Evolutionary conservation across 148 eudicot species (phyloP).

Genomic region (Heliosperma pusillum): DNA sequence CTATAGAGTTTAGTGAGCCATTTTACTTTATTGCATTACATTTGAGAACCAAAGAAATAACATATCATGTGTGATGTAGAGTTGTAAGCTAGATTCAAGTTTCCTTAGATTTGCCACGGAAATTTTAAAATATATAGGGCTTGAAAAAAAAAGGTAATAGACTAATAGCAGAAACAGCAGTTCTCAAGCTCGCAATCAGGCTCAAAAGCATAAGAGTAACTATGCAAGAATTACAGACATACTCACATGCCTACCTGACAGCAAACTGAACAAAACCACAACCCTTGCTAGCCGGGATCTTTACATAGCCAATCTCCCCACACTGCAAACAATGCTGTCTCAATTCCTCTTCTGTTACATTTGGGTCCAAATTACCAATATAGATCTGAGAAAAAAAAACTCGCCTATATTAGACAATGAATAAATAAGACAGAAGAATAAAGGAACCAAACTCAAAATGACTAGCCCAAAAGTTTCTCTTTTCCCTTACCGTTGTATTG

Average conservation of each 20-base stretch:
- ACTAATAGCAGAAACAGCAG: neutral
- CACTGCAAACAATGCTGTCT: slow-evolving; percentile 75
- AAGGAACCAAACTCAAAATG: neutral
- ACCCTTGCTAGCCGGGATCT: slow-evolving; percentile 77
- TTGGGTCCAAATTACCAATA: slow-evolving; percentile 82
- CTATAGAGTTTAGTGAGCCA: too few species aligned
- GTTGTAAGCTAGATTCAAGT: neutral
- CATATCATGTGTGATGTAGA: neutral
- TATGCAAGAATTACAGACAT: slow-evolving; percentile 9
- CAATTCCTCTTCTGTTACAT: slow-evolving; percentile 83
- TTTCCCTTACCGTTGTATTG: slow-evolving; percentile 76
- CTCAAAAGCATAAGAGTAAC: neutral
- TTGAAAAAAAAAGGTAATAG: neutral
- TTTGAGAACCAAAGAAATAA: too few species aligned
- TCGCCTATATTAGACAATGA: neutral
- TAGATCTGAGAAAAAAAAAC: slow-evolving; percentile 54
- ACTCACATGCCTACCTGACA: slow-evolving; percentile 45
- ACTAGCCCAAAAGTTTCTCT: neutral
- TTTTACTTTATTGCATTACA: too few species aligned
- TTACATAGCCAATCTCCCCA: slow-evolving; percentile 86
- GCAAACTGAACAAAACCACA: slow-evolving; percentile 95
- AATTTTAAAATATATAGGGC: neutral
- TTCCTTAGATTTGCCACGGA: neutral
- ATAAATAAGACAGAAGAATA: neutral
- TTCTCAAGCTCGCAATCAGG: neutral